phyloP scores from a whole-genome alignment of 75 land plant genomes.

The Picea glauca region DNA sequence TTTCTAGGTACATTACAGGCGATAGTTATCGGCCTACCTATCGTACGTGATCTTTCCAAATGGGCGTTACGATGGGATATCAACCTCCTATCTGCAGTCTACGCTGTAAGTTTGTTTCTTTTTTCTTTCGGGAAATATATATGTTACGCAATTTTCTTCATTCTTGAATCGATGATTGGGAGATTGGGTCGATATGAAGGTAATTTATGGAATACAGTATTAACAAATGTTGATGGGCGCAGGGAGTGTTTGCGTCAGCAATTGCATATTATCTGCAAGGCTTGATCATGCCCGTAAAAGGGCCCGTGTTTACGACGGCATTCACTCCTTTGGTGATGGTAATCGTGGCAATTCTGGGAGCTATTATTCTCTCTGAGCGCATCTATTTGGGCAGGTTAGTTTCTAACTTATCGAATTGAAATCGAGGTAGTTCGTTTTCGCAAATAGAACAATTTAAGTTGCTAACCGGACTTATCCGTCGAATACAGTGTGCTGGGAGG shows the following conservation, averaged over 20 bases:
- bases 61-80: constrained; percentile 58
- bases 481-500: no score
- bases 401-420: no score
- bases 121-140: neutral
- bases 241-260: constrained; percentile 62
- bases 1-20: constrained; percentile 52
- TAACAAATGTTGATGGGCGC: neutral
- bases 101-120: constrained; percentile 22
- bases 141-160: no score
- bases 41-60: constrained; percentile 31
- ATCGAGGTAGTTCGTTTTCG: no score
- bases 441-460: no score
- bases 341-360: constrained; percentile 64
- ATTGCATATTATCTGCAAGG: constrained; percentile 69
- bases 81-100: constrained; percentile 55
- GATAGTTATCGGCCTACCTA: constrained; percentile 38
- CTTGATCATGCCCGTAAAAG: constrained; percentile 41
- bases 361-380: constrained; percentile 52
- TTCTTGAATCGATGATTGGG: no score
- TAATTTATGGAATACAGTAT: neutral
- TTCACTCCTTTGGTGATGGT: constrained; percentile 69
- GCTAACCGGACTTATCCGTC: no score
- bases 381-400: constrained; percentile 53
- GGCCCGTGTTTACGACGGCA: constrained; percentile 64
- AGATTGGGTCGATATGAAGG: no score